These are phyloP conservation scores for Drechslerella coelobrocha DNA, from an alignment of 2,329 filamentous ascomycete species.

Conservation along the genomic window DNA sequence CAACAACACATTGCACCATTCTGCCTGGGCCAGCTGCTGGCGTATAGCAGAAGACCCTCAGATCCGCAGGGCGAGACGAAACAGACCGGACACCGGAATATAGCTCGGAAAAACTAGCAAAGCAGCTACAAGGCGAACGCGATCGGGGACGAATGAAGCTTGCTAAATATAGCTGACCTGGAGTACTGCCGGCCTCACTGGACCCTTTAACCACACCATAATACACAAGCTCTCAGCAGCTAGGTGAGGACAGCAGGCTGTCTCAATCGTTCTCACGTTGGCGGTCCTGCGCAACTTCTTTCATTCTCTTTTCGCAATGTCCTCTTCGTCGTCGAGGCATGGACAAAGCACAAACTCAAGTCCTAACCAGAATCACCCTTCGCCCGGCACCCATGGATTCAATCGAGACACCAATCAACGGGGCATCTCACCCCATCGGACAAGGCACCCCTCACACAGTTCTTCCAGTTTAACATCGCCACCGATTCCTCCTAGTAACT, in stretches of 20 bases:
- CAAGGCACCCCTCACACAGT: slow-evolving; percentile 18
- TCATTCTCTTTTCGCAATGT: slow-evolving; percentile 42
- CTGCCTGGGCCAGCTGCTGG: not conserved
- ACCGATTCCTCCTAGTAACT: slow-evolving; percentile 6
- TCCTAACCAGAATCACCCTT: slow-evolving; percentile 16
- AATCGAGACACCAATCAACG: slow-evolving; percentile 16
- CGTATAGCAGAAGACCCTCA: too few relatives aligned
- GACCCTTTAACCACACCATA: too few relatives aligned
- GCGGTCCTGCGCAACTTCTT: slow-evolving; percentile 40
- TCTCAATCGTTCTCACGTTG: slow-evolving; percentile 24
- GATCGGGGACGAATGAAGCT: too few relatives aligned
- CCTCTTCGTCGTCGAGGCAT: slow-evolving; percentile 23
- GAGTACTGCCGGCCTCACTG: too few relatives aligned
- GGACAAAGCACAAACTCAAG: slow-evolving; percentile 20
- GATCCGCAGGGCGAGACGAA: too few relatives aligned
- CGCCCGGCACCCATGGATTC: slow-evolving; percentile 20
- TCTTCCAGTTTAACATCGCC: slow-evolving; percentile 33
- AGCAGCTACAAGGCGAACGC: too few relatives aligned
- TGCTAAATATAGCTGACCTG: too few relatives aligned
- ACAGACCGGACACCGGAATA: too few relatives aligned
- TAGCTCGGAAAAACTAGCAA: too few relatives aligned
- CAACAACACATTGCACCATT: slow-evolving; percentile 39
- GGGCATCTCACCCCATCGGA: slow-evolving; percentile 41
- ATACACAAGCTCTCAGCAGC: not conserved
- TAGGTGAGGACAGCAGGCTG: slow-evolving; percentile 18